Base-by-base conservation (phyloP, 768 basidiomycete species). In the Candolleomyces eurysporus region DNA sequence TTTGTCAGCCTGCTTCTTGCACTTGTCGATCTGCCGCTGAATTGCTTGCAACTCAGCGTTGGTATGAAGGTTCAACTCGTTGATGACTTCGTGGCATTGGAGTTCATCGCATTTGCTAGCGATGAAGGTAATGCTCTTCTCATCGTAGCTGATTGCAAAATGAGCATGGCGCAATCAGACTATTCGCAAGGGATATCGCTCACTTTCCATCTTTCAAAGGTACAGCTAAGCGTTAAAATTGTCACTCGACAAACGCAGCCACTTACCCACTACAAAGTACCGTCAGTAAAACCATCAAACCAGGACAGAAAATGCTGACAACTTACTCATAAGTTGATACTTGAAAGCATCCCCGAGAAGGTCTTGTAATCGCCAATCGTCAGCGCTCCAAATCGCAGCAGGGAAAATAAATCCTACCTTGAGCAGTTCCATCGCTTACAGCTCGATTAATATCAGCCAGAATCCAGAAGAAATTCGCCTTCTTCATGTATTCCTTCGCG, bases 331-430 rank as follows among this genome's bases (percentile, higher is more conserved):
- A 13, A 87, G 69, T 65, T 87, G 86, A 64, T 79, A 77, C 66
- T 79, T 84, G 69, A 88, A 87, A 1, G 85, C 85, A 57, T 87
- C 84, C 0, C 86, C 86, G n/a, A 88, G 76, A n/a, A 87, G 69
- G 65, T 86, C 85, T 82, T 52, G 30, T 2, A 26, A 26, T 26
- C 26, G 26, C 26, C 26, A 26, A 26, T 4, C 26, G 26, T 26
- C 26, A 26, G 26, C 26, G 26, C 26, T 26, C 26, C 4, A 4
- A 26, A 26, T 26, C 26, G 2, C 26, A 26, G 26, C 26, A 26
- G 26, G 26, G 26, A 26, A 26, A 26, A 26, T 26, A 26, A 4
- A 26, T 26, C 64, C 36, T 66, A 82, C 84, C 83, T 73, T 81
- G 76, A 0, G 86, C 86, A 5, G 83, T 84, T 70, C 85, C 85